Base-by-base conservation (phyloP, 768 basidiomycete genomes). In the Royoungia palumana region DNA sequence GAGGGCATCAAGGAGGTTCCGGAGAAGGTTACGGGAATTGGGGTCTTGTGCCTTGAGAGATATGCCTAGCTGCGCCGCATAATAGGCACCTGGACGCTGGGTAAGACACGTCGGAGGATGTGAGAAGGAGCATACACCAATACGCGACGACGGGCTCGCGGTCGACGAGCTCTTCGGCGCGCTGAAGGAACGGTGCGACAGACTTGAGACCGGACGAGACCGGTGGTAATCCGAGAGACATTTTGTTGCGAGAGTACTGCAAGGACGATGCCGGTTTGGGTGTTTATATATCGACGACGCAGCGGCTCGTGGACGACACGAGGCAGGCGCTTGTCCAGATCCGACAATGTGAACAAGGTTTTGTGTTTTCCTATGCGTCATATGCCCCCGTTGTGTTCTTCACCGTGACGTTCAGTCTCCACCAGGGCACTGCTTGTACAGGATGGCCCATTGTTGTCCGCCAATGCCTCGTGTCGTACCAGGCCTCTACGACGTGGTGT, bases 121-220 rank as follows among this genome's bases (percentile, higher is more conserved):
- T 32, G 40, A 7, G 37, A 32, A 21, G 12, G 74, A 30, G 45
- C 89, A 56, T 69, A 95, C 95, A 94, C 94, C 95, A 99, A 65
- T 98, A 98, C 5, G 90, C 80, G 62, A 98, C 82, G 44, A 94
- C 74, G 6, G 91, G 89, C 48, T 99, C 94, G 54, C 87, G 81
- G 13, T 72, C 71, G 44, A 78, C 81, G 58, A 97, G 76, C 66
- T 99, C 96, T 49, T 91, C 82, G 1, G 96, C 90, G 42, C 96
- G 82, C 60, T 94, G 92, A 17, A 98, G 75, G 68, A 81, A 95
- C 2, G 93, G 88, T 5, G 82, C 62, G 47, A 93, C 78, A 21
- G 81, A 53, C 60, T 84, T 89, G 64, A 90, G 81, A 40, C 77
- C 75, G 34, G 72, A 52, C 0, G 86, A 76, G 38, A 84, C 49